These are phyloP conservation scores for Phytophthora melonis DNA, from an alignment of 352 stramenopile species.

Conservation along the genomic window DNA sequence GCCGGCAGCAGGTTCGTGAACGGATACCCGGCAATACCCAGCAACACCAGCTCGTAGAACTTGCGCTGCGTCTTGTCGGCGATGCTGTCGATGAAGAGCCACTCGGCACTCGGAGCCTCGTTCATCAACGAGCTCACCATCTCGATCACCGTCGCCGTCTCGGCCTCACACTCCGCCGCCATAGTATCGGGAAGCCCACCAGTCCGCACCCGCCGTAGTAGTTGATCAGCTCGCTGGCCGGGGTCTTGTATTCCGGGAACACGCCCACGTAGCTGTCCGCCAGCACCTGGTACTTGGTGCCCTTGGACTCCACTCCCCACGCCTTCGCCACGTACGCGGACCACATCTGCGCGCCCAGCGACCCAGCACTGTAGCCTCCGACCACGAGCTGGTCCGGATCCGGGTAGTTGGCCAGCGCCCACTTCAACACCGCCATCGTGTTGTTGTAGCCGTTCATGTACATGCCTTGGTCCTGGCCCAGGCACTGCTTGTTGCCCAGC, in stretches of 20 bases:
- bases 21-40: conserved; percentile 47
- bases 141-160: conserved; percentile 34
- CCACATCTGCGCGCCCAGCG: conserved; percentile 53
- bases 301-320: conserved; percentile 54
- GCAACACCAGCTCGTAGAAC: conserved; percentile 53
- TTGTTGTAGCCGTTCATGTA: conserved; percentile 73
- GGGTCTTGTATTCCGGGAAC: conserved; percentile 40
- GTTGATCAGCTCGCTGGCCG: conserved; percentile 41
- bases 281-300: conserved; percentile 51
- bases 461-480: conserved; percentile 46
- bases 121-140: conserved; percentile 47
- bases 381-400: conserved; percentile 59
- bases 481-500: conserved; percentile 46
- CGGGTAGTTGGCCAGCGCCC: conserved; percentile 65
- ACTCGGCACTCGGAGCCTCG: conserved; percentile 34
- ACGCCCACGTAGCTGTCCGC: conserved; percentile 65
- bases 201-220: conserved; percentile 52
- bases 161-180: conserved; percentile 36
- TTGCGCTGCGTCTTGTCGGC: conserved; percentile 52
- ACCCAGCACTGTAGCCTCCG: conserved; percentile 57
- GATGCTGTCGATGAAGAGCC: conserved; percentile 61
- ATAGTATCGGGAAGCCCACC: conserved; percentile 43
- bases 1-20: conserved; percentile 46
- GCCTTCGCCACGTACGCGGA: conserved; percentile 47
- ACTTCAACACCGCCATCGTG: conserved; percentile 61